A percentile compares a stretch with the other conserved stretches of the same genome.
Evolutionary conservation across 495 filamentous ascomycete species (phyloP).

Genomic region (Antarctomyces pellizariae): DNA sequence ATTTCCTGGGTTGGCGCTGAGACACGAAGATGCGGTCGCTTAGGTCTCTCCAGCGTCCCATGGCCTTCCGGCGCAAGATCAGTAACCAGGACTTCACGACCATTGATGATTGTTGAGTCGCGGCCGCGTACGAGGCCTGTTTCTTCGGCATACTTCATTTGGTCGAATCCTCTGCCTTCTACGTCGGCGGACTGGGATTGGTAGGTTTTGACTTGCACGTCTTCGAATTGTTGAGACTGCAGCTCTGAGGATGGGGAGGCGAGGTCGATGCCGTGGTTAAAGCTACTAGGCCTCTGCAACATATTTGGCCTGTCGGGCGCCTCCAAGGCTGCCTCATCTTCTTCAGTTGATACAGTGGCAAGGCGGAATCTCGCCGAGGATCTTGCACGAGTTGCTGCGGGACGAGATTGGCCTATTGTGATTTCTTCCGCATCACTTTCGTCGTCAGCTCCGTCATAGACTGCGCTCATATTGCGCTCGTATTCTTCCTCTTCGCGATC

Average conservation of each 20-base stretch:
- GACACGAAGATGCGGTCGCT: conserved; percentile 13
- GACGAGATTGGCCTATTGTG: conserved; percentile 21
- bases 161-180: conserved; percentile 49
- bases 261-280: conserved; percentile 74
- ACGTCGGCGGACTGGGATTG: conserved; percentile 49
- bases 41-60: conserved; percentile 27
- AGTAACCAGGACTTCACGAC: conserved; percentile 41
- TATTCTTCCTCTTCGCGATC: conserved; percentile 21
- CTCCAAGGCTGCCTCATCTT: too few relatives aligned
- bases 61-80: conserved; percentile 35
- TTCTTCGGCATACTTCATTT: conserved; percentile 32
- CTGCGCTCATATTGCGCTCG: conserved; percentile 27
- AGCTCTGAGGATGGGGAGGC: conserved; percentile 10
- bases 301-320: too few relatives aligned
- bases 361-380: too few relatives aligned
- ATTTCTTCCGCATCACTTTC: conserved; percentile 13
- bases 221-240: conserved; percentile 17
- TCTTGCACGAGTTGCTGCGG: conserved; percentile 20
- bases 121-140: conserved; percentile 32
- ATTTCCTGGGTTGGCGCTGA: conserved; percentile 5
- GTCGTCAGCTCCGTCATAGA: conserved; percentile 21
- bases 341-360: too few relatives aligned
- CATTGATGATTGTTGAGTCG: conserved; percentile 38
- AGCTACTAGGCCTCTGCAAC: too few relatives aligned
- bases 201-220: conserved; percentile 39